A percentile compares a stretch with the other conserved stretches of the same genome.
These are phyloP conservation scores for Phlebopus sp. DNA, from an alignment of 1,284 basidiomycete genomes.

Conservation along the genomic window DNA sequence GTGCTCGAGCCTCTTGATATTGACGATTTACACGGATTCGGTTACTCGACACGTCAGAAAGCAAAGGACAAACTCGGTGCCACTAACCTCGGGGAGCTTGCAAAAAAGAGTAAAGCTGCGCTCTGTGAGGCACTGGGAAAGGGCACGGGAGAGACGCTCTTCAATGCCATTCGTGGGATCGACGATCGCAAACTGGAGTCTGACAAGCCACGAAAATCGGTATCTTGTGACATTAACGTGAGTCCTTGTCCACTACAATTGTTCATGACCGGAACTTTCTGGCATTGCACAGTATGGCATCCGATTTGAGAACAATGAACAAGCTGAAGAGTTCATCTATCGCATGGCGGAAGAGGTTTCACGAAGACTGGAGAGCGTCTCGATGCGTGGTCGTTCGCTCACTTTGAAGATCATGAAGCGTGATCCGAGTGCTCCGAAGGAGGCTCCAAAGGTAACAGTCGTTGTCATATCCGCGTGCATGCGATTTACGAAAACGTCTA, in stretches of 20 bases:
- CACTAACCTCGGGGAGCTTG: constrained; percentile 68
- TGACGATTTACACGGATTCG: constrained; percentile 87
- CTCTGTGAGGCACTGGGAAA: constrained; percentile 80
- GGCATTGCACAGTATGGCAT: constrained; percentile 78
- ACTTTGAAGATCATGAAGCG: constrained; percentile 90
- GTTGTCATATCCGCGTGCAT: constrained; percentile 4
- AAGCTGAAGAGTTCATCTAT: constrained; percentile 76
- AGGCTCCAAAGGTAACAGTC: constrained; percentile 79
- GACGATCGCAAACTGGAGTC: constrained; percentile 80
- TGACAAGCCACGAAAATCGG: constrained; percentile 82
- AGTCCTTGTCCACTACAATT: constrained; percentile 28
- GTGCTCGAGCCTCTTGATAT: constrained; percentile 81
- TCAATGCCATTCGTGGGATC: constrained; percentile 79
- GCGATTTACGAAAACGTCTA: constrained; percentile 29
- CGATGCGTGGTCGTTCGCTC: constrained; percentile 68
- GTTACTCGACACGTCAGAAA: constrained; percentile 70
- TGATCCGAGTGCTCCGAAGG: constrained; percentile 82
- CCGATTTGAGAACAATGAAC: constrained; percentile 79
- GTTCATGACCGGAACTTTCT: neutral
- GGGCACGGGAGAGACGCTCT: constrained; percentile 80
- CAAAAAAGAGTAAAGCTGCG: constrained; percentile 55
- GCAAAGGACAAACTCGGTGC: constrained; percentile 74
- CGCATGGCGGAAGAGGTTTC: constrained; percentile 79
- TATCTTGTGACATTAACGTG: constrained; percentile 90
- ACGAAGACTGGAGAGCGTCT: constrained; percentile 62